Evolutionary conservation across 2,329 filamentous ascomycete genomes (phyloP).

Genomic region (Paecilomyces fulvus): DNA sequence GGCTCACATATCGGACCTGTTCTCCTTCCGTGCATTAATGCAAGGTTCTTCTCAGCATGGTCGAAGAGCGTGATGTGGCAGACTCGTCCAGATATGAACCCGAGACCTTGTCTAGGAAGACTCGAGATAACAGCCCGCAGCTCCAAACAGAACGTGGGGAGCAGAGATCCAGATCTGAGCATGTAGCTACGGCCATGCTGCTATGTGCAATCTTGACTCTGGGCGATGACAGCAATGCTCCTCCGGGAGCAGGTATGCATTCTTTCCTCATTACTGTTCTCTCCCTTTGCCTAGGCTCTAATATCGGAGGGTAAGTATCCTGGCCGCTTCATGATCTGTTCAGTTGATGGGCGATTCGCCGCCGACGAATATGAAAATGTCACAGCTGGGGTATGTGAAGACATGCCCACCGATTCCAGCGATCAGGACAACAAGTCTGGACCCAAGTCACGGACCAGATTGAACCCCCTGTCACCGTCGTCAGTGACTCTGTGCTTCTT

Average conservation of each 20-base stretch:
- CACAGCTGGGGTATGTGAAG: background rate
- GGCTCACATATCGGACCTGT: background rate
- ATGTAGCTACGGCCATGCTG: background rate
- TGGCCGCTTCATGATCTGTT: too few species aligned
- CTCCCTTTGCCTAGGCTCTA: background rate
- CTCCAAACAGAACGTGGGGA: background rate
- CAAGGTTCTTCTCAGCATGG: background rate
- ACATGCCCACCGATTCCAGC: background rate
- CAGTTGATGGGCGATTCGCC: too few species aligned
- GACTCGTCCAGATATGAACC: background rate
- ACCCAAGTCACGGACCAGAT: too few species aligned
- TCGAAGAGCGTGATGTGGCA: background rate
- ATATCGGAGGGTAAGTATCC: background rate
- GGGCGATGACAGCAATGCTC: background rate
- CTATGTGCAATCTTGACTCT: background rate
- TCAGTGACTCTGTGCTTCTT: background rate
- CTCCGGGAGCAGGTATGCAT: background rate
- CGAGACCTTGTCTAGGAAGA: background rate
- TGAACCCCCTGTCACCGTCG: background rate
- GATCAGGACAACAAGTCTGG: too few species aligned
- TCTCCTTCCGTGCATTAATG: background rate
- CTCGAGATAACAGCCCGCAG: background rate
- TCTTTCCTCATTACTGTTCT: background rate
- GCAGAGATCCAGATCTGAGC: background rate
- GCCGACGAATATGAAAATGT: too few species aligned